Percentiles rank a stretch among this genome's conserved stretches.
Evolutionary conservation across 192 early-diverging fungal species (phyloP).

Genomic region (Backusella tuberculispora): DNA sequence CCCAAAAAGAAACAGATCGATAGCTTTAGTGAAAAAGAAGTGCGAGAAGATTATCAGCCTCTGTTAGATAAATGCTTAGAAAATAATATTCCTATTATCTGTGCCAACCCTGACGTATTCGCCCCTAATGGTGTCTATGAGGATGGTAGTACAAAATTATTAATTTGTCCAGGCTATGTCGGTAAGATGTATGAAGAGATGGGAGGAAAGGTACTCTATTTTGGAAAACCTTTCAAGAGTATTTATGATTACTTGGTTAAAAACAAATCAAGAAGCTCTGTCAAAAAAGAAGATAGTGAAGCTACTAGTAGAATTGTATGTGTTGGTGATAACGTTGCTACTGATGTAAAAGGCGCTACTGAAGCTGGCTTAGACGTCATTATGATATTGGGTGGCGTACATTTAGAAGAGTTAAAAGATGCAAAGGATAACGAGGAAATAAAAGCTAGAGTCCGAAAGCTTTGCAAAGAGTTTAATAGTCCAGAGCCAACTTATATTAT

Average conservation of each 20-base stretch:
- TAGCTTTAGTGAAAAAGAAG: conserved; percentile 6
- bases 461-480: conserved; percentile 24
- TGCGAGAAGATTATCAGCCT: conserved; percentile 25
- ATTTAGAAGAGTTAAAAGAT: conserved; percentile 21
- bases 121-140: conserved; percentile 34
- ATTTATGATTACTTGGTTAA: conserved; percentile 32
- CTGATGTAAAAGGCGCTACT: conserved; percentile 35
- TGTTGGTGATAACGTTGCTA: conserved; percentile 36
- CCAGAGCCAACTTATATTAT: conserved; percentile 34
- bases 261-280: conserved; percentile 7
- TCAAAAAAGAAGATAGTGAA: background rate
- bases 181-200: conserved; percentile 33
- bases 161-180: conserved; percentile 33
- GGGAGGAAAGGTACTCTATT: conserved; percentile 37
- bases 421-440: conserved; percentile 12
- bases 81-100: conserved; percentile 30
- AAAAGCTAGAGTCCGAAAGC: conserved; percentile 8
- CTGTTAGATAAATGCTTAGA: conserved; percentile 21
- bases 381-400: conserved; percentile 34
- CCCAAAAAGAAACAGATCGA: background rate
- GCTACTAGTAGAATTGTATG: conserved; percentile 17
- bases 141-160: conserved; percentile 20
- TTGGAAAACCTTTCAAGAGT: conserved; percentile 40
- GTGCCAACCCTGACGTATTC: conserved; percentile 40
- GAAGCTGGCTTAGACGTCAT: conserved; percentile 33